Conservation (phyloP, 1,284 basidiomycete species). For the Sporisorium iseilematis-ciliati region DNA sequence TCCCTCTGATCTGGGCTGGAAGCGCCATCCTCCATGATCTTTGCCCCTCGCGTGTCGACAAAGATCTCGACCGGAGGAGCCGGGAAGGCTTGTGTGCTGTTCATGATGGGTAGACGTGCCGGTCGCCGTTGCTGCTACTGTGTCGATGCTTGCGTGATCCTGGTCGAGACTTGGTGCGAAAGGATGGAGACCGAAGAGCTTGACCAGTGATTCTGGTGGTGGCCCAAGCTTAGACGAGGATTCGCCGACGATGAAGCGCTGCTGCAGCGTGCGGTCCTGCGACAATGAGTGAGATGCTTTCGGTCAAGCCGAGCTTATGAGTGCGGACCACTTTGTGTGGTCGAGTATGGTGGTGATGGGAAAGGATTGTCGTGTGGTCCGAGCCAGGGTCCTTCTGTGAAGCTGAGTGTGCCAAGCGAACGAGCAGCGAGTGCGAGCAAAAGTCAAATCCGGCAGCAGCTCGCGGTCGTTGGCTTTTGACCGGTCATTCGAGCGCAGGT, state of each 20-base stretch:
- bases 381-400: no score
- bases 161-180: neutral
- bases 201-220: neutral
- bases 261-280: neutral
- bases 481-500: neutral
- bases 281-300: no score
- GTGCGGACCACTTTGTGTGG: no score
- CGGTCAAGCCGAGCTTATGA: no score
- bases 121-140: neutral
- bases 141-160: constrained; percentile 5
- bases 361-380: no score
- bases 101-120: constrained; percentile 24
- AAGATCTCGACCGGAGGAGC: constrained; percentile 59
- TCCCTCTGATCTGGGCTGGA: constrained; percentile 61
- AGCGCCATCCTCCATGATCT: constrained; percentile 62
- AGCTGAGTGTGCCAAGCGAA: no score
- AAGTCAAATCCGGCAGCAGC: no score
- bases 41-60: constrained; percentile 60
- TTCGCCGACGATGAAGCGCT: neutral
- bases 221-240: neutral
- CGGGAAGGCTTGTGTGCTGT: constrained; percentile 41
- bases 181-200: neutral
- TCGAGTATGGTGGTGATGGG: no score
- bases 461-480: no score
- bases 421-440: no score